A percentile compares a stretch with the other conserved stretches of the same genome.
These are phyloP conservation scores for Penicillium macrosclerotiorum DNA, from an alignment of 495 filamentous ascomycete species.

Conservation along the genomic window DNA sequence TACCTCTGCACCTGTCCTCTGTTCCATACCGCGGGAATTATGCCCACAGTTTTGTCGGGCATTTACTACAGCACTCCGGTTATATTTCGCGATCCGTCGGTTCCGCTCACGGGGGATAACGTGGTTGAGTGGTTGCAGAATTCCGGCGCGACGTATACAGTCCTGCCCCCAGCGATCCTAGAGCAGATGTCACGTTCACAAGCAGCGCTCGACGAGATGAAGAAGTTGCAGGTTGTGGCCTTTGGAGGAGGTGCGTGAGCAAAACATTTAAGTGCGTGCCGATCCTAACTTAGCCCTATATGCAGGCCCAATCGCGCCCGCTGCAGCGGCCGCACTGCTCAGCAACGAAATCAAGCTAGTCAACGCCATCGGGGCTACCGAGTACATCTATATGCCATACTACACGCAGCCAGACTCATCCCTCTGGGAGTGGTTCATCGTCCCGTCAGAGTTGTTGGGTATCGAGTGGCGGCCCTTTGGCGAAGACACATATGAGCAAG, in stretches of 20 bases:
- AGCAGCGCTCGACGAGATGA: slow-evolving; percentile 12
- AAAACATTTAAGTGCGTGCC: neutral
- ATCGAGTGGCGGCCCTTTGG: slow-evolving; percentile 16
- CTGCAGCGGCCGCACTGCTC: neutral
- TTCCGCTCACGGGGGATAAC: slow-evolving; percentile 16
- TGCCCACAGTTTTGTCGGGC: neutral
- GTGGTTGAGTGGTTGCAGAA: slow-evolving; percentile 16
- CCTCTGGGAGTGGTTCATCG: slow-evolving; percentile 17
- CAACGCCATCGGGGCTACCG: slow-evolving; percentile 10
- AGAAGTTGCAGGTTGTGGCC: slow-evolving; percentile 14
- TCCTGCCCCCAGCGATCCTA: slow-evolving; percentile 16
- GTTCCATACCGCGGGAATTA: slow-evolving; percentile 17
- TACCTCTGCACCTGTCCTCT: slow-evolving; percentile 14
- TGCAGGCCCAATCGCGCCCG: slow-evolving; percentile 7
- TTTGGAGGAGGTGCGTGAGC: slow-evolving; percentile 22
- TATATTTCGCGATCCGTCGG: slow-evolving; percentile 11
- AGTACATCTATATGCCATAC: slow-evolving; percentile 14
- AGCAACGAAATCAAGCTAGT: slow-evolving; percentile 7
- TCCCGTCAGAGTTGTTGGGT: slow-evolving; percentile 12
- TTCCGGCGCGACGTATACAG: slow-evolving; percentile 7
- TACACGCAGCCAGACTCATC: slow-evolving; percentile 13
- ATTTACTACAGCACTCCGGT: neutral
- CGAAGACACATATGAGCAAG: slow-evolving; percentile 40
- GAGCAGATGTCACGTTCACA: slow-evolving; percentile 18
- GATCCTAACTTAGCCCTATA: neutral